These are phyloP conservation scores for Begonia peltatifolia DNA, from an alignment of 306 rosid species.

Conservation along the genomic window DNA sequence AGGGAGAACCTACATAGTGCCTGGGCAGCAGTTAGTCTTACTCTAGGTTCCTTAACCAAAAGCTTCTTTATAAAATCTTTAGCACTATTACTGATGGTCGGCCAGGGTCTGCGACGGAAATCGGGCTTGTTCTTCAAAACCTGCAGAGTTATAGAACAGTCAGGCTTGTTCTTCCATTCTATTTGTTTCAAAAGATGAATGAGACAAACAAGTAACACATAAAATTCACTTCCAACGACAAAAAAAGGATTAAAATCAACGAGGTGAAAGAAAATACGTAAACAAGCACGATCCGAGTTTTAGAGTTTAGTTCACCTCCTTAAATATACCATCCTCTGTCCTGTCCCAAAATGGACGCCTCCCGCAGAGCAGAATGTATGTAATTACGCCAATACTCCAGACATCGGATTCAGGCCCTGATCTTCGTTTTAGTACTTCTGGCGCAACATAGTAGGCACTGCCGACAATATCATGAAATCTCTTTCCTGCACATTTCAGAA, in stretches of 20 bases:
- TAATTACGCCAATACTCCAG: slow-evolving; percentile 98
- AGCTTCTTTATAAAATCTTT: slow-evolving; percentile 94
- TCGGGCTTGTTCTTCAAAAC: slow-evolving; percentile 89
- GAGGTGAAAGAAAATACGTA: slow-evolving; percentile 6
- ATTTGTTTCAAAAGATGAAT: too few relatives aligned
- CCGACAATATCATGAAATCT: slow-evolving; percentile 90
- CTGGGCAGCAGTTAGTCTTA: slow-evolving; percentile 98
- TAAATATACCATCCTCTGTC: slow-evolving; percentile 99
- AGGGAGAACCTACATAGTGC: slow-evolving; percentile 65
- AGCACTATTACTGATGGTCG: slow-evolving; percentile 54
- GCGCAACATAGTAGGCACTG: slow-evolving; percentile 98
- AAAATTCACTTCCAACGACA: background rate
- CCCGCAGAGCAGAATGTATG: slow-evolving; percentile 94
- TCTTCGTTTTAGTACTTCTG: slow-evolving; percentile 91
- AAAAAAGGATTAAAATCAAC: background rate
- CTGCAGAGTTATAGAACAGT: slow-evolving; percentile 17
- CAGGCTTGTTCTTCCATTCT: too few relatives aligned
- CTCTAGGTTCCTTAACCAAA: slow-evolving; percentile 90
- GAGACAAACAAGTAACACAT: too few relatives aligned
- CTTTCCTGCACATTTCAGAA: slow-evolving; percentile 44
- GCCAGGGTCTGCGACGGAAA: slow-evolving; percentile 97
- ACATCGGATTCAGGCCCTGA: slow-evolving; percentile 99
- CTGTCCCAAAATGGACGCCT: slow-evolving; percentile 99
- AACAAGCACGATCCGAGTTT: background rate
- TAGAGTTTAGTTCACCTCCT: slow-evolving; percentile 59